A percentile compares a stretch with the other conserved stretches of the same genome.
These are phyloP conservation scores for Pseudonectria buxi DNA, from an alignment of 2,329 filamentous ascomycete genomes.

Conservation along the genomic window DNA sequence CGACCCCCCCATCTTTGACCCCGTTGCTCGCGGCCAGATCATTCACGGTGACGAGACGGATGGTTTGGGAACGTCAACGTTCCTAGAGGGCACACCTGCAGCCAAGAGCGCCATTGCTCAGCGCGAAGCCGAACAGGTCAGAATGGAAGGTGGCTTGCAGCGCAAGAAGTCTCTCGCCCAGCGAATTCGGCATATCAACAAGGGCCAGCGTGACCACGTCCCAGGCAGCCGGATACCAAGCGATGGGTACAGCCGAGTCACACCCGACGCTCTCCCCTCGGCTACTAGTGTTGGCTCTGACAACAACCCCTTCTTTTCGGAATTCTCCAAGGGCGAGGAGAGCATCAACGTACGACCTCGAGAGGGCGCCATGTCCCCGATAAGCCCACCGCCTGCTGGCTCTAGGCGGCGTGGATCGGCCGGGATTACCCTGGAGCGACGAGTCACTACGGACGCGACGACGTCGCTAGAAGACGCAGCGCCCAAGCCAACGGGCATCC, in stretches of 20 bases:
- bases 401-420: slow-evolving; percentile 31
- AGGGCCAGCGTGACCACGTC: slow-evolving; percentile 54
- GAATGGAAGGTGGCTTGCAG: slow-evolving; percentile 55
- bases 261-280: slow-evolving; percentile 31
- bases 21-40: slow-evolving; percentile 58
- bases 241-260: slow-evolving; percentile 35
- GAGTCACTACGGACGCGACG: slow-evolving; percentile 53
- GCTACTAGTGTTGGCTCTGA: slow-evolving; percentile 28
- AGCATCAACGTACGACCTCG: slow-evolving; percentile 39
- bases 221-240: slow-evolving; percentile 54
- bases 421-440: slow-evolving; percentile 51
- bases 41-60: slow-evolving; percentile 79
- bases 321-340: slow-evolving; percentile 58
- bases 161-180: slow-evolving; percentile 95
- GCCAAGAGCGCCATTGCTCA: slow-evolving; percentile 72
- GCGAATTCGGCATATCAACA: slow-evolving; percentile 78
- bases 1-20: slow-evolving; percentile 57
- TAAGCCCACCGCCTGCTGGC: slow-evolving; percentile 46
- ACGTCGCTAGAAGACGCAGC: slow-evolving; percentile 33
- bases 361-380: slow-evolving; percentile 38
- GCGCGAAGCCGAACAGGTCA: slow-evolving; percentile 61
- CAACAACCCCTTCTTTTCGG: slow-evolving; percentile 74
- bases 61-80: slow-evolving; percentile 89
- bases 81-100: slow-evolving; percentile 88
- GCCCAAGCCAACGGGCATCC: slow-evolving; percentile 53